Conservation (phyloP, 2,329 filamentous ascomycete species). For the Arthrobotrys entomopaga region DNA sequence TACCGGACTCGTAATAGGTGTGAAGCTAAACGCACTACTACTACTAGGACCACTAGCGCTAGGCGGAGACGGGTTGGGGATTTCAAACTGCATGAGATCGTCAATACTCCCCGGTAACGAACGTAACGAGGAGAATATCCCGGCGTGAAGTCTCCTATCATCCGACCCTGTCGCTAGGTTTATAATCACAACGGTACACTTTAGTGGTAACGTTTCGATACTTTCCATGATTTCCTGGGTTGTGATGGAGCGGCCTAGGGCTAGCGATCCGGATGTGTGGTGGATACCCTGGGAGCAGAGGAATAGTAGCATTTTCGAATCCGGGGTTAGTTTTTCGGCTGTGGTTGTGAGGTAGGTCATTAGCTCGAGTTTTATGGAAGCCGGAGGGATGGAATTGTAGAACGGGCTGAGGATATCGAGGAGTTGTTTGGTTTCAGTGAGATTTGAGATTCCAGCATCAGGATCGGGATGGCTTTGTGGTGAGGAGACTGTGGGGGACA, state of each 20-base stretch:
- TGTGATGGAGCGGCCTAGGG: slow-evolving; percentile 22
- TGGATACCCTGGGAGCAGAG: slow-evolving; percentile 31
- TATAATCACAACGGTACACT: slow-evolving; percentile 24
- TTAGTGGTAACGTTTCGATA: slow-evolving; percentile 29
- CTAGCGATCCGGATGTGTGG: slow-evolving; percentile 19
- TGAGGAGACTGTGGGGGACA: not conserved
- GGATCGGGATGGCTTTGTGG: not conserved
- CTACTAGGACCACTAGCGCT: not conserved
- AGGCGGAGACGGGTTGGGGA: not conserved
- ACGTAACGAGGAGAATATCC: not conserved
- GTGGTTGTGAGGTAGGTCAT: slow-evolving; percentile 9
- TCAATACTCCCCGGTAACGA: not conserved
- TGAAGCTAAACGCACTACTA: not conserved
- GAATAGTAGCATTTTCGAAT: slow-evolving; percentile 25
- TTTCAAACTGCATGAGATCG: slow-evolving; percentile 8
- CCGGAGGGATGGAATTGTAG: slow-evolving; percentile 4
- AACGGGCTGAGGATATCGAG: slow-evolving; percentile 33
- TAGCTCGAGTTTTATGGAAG: slow-evolving; percentile 29
- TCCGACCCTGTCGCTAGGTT: slow-evolving; percentile 29
- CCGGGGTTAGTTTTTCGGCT: not conserved
- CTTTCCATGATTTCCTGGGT: slow-evolving; percentile 30
- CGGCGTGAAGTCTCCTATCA: slow-evolving; percentile 10
- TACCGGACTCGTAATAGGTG: not conserved
- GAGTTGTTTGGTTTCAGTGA: slow-evolving; percentile 24
- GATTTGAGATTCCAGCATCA: not conserved